Evolutionary conservation across 208 protist species (phyloP).

Genomic region (Crithidia bombi): DNA sequence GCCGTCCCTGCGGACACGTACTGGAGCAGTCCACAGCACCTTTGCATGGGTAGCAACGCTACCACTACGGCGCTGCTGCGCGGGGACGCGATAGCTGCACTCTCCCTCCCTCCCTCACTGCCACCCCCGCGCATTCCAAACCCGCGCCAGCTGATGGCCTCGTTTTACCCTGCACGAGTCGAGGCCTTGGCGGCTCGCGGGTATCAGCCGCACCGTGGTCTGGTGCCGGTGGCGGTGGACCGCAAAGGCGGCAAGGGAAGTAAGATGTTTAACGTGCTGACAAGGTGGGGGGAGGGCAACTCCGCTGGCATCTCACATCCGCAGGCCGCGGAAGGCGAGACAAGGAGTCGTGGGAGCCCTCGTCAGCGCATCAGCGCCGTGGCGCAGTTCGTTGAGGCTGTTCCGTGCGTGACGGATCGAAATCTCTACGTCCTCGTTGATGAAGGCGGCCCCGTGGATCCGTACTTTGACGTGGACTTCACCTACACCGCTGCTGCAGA

Average conservation of each 20-base stretch:
- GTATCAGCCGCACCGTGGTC: slow-evolving; percentile 48
- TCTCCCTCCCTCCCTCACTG: neutral
- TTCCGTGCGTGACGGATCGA: slow-evolving; percentile 52
- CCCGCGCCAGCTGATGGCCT: slow-evolving; percentile 41
- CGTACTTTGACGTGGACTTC: slow-evolving; percentile 88
- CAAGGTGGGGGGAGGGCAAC: slow-evolving; percentile 14
- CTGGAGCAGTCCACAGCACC: slow-evolving; percentile 50
- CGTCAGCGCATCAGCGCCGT: slow-evolving; percentile 27
- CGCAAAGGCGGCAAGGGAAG: slow-evolving; percentile 46
- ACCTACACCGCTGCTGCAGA: slow-evolving; percentile 20
- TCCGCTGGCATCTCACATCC: neutral
- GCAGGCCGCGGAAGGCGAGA: neutral
- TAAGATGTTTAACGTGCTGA: slow-evolving; percentile 78
- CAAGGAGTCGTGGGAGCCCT: neutral
- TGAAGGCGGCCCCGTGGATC: slow-evolving; percentile 68
- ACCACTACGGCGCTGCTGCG: neutral
- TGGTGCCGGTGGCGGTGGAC: slow-evolving; percentile 61
- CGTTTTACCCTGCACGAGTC: slow-evolving; percentile 67
- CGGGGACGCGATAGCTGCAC: neutral
- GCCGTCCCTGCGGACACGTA: slow-evolving; percentile 70
- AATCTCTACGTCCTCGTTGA: slow-evolving; percentile 85
- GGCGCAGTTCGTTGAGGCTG: slow-evolving; percentile 51
- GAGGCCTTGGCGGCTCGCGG: slow-evolving; percentile 59
- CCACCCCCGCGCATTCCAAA: slow-evolving; percentile 37
- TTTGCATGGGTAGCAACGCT: slow-evolving; percentile 1